phyloP scores from a whole-genome alignment of 257 asterid species.

The Voacanga thouarsii region DNA sequence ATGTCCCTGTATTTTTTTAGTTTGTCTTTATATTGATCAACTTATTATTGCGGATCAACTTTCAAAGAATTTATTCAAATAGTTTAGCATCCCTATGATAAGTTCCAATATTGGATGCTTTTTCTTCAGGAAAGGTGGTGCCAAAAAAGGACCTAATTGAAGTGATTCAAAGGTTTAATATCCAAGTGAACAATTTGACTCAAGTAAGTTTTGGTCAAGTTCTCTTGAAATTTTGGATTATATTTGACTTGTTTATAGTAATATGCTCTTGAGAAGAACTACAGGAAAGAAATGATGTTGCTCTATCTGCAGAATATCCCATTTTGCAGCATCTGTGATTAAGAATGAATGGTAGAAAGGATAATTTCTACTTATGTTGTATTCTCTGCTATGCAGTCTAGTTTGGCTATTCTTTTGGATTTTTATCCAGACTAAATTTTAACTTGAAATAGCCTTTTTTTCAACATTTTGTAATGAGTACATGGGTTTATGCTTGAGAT shows the following conservation, averaged over 20 bases:
- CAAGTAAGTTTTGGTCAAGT: conserved; percentile 58
- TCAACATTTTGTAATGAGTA: background rate
- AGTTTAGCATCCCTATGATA: background rate
- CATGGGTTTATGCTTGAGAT: background rate
- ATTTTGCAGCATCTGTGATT: background rate
- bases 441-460: background rate
- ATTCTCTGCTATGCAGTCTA: background rate
- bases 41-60: background rate
- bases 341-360: background rate
- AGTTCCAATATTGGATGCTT: conserved; percentile 1
- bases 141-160: conserved; percentile 61
- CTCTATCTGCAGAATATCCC: background rate
- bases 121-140: conserved; percentile 61
- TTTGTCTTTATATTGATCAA: background rate
- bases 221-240: conserved; percentile 6
- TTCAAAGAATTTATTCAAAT: background rate
- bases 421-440: background rate
- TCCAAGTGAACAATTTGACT: conserved; percentile 92
- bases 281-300: background rate
- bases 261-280: background rate
- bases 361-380: background rate
- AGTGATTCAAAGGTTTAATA: conserved; percentile 68
- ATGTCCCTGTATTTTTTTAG: background rate
- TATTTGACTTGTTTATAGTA: background rate
- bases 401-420: background rate